Evolutionary conservation across 1,139 yeast genomes (phyloP), one percentile per base, ranked within the genome.

Genomic region (Suzukiozyma palmioleophila): DNA sequence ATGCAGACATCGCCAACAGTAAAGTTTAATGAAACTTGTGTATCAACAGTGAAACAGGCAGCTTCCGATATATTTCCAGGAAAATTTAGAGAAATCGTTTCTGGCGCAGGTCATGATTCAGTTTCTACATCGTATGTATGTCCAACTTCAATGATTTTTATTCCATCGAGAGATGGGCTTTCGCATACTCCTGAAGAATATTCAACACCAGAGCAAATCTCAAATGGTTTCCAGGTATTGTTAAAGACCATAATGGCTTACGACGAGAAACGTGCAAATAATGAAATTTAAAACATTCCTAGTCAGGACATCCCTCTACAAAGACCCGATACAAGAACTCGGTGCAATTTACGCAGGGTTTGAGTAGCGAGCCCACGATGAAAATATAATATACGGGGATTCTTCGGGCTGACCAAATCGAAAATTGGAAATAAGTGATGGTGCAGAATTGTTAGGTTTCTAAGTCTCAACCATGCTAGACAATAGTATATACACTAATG

Each of bases 71-170:
- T 77, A 24, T 76, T 72, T 43, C 57, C 60, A 25, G 65, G 62
- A 2, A 55, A 69, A 15, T 60, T 66, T 25, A 59, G 67, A 41
- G 69, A 63, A 27, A 77, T 83, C 38, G 71, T 74, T 35, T 77
- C 84, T 49, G 89, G 89, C 27, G 87, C 88, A 3, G 88, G 86
- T 14, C 89, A 83, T 52, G 90, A 83, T 53, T 77, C 84, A 3
- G 80, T 87, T 49, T 69, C 76, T 26, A 77, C 84, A 3, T 68
- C 76, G 26, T 50, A 61, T 8, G 66, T 71, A 35, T 73, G 77
- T 28, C 89, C 90, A 21, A 81, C 89, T 0, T 76, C 86, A 1
- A 83, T 83, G 89, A 76, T 83, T 24, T 83, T 83, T 56, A 79
- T 81, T 50, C 89, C 90, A 7, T 76, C 84, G 25, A 75, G 64